A percentile compares a stretch with the other conserved stretches of the same genome.
phyloP scores from a whole-genome alignment of 345 rosid genomes.

The Cochlearia excelsa region DNA sequence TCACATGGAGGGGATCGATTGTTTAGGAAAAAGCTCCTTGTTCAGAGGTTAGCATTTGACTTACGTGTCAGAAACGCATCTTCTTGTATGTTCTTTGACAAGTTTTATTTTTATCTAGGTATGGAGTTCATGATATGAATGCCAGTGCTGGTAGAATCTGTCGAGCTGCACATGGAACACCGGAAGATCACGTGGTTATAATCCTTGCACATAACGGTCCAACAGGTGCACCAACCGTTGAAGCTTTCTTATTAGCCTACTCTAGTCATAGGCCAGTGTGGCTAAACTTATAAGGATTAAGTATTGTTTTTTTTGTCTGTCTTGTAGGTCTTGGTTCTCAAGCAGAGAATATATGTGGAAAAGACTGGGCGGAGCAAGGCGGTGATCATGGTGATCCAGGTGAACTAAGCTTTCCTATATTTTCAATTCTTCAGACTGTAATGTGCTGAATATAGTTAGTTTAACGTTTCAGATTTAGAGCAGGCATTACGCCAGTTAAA shows the following conservation, averaged over 20 bases:
- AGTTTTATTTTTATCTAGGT: conserved; percentile 39
- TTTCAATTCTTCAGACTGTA: conserved; percentile 5
- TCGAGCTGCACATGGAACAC: conserved; percentile 55
- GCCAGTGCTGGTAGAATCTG: conserved; percentile 60
- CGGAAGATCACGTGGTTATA: conserved; percentile 70
- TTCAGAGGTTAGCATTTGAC: conserved; percentile 46
- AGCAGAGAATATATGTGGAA: conserved; percentile 73
- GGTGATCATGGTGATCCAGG: conserved; percentile 97
- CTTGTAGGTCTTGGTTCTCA: conserved; percentile 77
- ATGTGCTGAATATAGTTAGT: no score
- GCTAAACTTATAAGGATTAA: not conserved
- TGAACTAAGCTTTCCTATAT: conserved; percentile 25
- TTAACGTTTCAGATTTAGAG: conserved; percentile 54
- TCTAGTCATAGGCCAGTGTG: conserved; percentile 10
- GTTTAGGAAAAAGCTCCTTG: conserved; percentile 54
- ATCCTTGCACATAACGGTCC: conserved; percentile 90
- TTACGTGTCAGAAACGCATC: conserved; percentile 8
- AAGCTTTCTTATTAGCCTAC: conserved; percentile 15
- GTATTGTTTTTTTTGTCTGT: conserved; percentile 19
- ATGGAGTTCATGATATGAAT: conserved; percentile 68
- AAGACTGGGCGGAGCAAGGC: conserved; percentile 66
- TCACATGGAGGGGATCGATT: conserved; percentile 68
- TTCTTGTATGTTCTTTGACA: conserved; percentile 1
- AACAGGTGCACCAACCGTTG: conserved; percentile 44
- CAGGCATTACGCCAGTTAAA: conserved; percentile 61